Conservation (phyloP, 1,139 yeast species). For the Nadsonia starkeyi-henricii region DNA sequence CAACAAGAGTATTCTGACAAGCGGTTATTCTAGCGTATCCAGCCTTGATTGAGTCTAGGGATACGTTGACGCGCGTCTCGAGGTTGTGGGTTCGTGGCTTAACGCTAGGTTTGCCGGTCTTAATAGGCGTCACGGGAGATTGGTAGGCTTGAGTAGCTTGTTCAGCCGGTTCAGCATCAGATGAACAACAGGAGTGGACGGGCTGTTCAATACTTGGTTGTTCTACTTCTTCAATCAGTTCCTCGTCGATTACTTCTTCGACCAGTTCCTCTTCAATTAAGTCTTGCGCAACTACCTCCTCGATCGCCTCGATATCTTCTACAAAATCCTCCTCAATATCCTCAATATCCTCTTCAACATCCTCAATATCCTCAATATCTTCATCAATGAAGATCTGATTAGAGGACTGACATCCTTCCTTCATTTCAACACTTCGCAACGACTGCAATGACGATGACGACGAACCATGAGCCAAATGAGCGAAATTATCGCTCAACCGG, state of each 20-base stretch:
- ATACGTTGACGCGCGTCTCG: constrained; percentile 1
- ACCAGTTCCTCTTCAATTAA: too few relatives aligned
- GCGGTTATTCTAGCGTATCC: neutral
- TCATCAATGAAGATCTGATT: neutral
- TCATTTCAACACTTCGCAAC: constrained; percentile 1
- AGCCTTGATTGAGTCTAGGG: neutral
- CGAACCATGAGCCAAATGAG: neutral
- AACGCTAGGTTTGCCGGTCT: too few relatives aligned
- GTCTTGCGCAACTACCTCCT: too few relatives aligned
- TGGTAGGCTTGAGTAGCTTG: too few relatives aligned
- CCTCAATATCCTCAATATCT: neutral
- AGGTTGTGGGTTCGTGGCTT: constrained; percentile 3
- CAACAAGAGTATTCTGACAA: neutral
- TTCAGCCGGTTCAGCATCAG: too few relatives aligned
- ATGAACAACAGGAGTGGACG: too few relatives aligned
- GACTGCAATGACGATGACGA: neutral
- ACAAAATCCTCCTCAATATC: too few relatives aligned
- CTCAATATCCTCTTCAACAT: constrained; percentile 6
- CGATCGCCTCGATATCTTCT: too few relatives aligned
- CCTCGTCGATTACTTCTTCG: constrained; percentile 8
- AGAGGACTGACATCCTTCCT: neutral
- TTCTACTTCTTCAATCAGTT: too few relatives aligned
- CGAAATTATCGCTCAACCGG: too few relatives aligned
- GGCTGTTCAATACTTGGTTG: too few relatives aligned
- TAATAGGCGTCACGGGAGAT: too few relatives aligned